phyloP scores from a whole-genome alignment of 2,329 filamentous ascomycete genomes.

The Biscogniauxia mediterranea region DNA sequence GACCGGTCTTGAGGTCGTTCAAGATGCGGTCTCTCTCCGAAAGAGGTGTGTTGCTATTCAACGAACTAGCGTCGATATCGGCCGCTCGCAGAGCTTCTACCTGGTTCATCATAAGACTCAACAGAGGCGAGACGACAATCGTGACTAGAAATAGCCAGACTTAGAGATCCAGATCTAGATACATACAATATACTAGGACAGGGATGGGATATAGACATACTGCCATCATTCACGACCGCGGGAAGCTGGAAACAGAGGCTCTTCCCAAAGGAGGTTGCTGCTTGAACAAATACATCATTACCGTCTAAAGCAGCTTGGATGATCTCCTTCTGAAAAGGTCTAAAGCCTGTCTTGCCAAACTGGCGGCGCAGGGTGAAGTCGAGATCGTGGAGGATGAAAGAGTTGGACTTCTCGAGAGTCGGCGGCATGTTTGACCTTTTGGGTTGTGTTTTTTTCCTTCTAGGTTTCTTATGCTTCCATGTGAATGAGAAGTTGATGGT shows the following conservation, averaged over 20 bases:
- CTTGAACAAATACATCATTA: slow-evolving; percentile 90
- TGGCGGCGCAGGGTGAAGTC: slow-evolving; percentile 64
- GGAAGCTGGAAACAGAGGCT: slow-evolving; percentile 91
- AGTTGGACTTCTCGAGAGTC: slow-evolving; percentile 30
- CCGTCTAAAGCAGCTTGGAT: slow-evolving; percentile 78
- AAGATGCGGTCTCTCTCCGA: slow-evolving; percentile 67
- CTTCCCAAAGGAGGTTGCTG: slow-evolving; percentile 88
- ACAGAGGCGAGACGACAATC: slow-evolving; percentile 82
- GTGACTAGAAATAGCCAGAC: slow-evolving; percentile 16
- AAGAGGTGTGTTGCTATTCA: slow-evolving; percentile 77
- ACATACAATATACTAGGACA: background rate
- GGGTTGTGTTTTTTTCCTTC: background rate
- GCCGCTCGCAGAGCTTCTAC: slow-evolving; percentile 74
- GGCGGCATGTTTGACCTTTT: slow-evolving; percentile 24
- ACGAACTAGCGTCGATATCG: slow-evolving; percentile 76
- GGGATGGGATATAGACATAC: slow-evolving; percentile 47
- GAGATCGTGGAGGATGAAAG: slow-evolving; percentile 45
- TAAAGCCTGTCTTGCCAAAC: slow-evolving; percentile 59
- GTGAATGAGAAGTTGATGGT: too few relatives aligned
- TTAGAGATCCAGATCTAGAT: background rate
- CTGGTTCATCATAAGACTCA: slow-evolving; percentile 95
- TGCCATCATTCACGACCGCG: slow-evolving; percentile 81
- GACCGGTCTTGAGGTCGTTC: slow-evolving; percentile 80
- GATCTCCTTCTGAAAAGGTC: slow-evolving; percentile 83
- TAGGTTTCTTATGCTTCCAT: background rate